Conservation (phyloP, 2,329 filamentous ascomycete genomes). For the Alternaria sp. region DNA sequence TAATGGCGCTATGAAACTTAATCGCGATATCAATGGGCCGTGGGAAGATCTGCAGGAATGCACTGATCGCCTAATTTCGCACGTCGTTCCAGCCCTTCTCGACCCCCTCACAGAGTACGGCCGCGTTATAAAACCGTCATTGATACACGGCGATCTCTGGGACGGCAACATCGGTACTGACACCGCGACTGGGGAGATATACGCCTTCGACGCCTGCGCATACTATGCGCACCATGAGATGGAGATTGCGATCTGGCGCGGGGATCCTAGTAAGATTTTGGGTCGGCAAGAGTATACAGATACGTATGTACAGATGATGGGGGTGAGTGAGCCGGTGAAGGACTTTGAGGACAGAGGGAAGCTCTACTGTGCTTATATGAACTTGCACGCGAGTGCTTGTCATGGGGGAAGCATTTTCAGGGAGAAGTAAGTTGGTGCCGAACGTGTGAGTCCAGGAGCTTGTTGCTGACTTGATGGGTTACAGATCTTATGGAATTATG, state of each 20-base stretch:
- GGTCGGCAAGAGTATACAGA: neutral
- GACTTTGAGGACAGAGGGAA: neutral
- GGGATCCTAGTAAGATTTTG: neutral
- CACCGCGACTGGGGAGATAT: accelerated
- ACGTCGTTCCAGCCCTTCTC: neutral
- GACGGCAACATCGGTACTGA: neutral
- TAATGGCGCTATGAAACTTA: neutral
- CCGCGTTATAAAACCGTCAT: neutral
- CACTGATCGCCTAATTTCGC: neutral
- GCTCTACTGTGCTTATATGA: neutral
- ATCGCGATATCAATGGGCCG: neutral
- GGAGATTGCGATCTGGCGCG: neutral
- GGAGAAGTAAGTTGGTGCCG: neutral
- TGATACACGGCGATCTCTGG: neutral
- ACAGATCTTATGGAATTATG: neutral
- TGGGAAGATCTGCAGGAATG: neutral
- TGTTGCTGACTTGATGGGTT: neutral
- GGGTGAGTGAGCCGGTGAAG: neutral
- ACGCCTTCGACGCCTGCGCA: neutral
- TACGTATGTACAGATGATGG: neutral
- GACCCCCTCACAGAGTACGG: accelerated
- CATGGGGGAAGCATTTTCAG: neutral
- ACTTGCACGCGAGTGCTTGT: neutral
- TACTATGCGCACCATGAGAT: neutral
- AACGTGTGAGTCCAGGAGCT: neutral